A percentile compares a stretch with the other conserved stretches of the same genome.
Evolutionary conservation across 2,329 filamentous ascomycete genomes (phyloP).

Genomic region (Herpomyces periplanetae): DNA sequence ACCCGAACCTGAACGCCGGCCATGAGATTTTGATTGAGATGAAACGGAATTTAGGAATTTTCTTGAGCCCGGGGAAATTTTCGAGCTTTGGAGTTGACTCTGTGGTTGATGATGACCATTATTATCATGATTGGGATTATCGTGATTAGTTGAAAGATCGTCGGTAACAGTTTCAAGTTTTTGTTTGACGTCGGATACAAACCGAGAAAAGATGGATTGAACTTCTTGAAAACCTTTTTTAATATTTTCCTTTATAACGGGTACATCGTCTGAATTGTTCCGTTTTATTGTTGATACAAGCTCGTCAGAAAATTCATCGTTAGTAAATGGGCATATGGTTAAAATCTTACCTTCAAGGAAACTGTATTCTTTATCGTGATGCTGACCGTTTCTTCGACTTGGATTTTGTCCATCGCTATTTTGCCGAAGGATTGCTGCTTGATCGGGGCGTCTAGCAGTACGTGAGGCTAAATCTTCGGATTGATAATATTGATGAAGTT

Average conservation of each 20-base stretch:
- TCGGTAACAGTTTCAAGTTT: slow-evolving; percentile 59
- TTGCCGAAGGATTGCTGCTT: slow-evolving; percentile 7
- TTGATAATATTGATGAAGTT: slow-evolving; percentile 53
- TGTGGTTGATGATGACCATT: slow-evolving; percentile 1
- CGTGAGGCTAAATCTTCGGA: slow-evolving; percentile 7
- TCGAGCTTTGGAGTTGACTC: slow-evolving; percentile 8
- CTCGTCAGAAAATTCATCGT: too few relatives aligned
- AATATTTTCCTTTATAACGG: slow-evolving; percentile 64
- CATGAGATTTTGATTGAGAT: slow-evolving; percentile 8
- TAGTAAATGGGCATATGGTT: too few relatives aligned
- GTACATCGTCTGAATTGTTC: slow-evolving; percentile 52
- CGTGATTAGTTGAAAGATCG: slow-evolving; percentile 10
- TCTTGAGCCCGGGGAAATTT: slow-evolving; percentile 8
- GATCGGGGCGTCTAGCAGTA: too few relatives aligned
- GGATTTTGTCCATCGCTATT: slow-evolving; percentile 12
- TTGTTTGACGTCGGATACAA: slow-evolving; percentile 72
- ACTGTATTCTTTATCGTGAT: slow-evolving; percentile 33
- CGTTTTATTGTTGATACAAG: too few relatives aligned
- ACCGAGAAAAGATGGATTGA: slow-evolving; percentile 60
- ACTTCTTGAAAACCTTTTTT: slow-evolving; percentile 82
- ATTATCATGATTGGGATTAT: slow-evolving; percentile 4
- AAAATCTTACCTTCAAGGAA: slow-evolving; percentile 30
- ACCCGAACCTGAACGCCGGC: slow-evolving; percentile 22
- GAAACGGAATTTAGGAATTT: slow-evolving; percentile 7
- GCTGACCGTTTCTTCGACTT: too few relatives aligned